Percentiles rank a stretch among this genome's conserved stretches.
Evolutionary conservation across 2,329 filamentous ascomycete genomes (phyloP).

Genomic region (Botrytis porri): DNA sequence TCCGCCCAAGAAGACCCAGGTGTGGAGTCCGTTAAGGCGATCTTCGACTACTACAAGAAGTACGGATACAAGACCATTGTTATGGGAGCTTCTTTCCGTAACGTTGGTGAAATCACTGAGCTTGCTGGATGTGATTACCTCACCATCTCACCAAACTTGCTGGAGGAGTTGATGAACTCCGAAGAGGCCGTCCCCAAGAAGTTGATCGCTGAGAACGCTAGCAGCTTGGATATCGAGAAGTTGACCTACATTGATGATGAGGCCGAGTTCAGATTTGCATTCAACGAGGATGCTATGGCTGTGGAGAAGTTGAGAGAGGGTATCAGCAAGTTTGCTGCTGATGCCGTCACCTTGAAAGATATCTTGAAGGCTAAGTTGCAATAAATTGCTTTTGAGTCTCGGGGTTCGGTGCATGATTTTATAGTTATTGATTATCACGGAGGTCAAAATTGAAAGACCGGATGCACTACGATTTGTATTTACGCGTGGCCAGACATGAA

Average conservation of each 20-base stretch:
- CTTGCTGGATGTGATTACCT: slow-evolving; percentile 98
- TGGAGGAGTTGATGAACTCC: slow-evolving; percentile 92
- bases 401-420: neutral
- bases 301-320: slow-evolving; percentile 99
- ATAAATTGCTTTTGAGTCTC: slow-evolving; percentile 14
- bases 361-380: slow-evolving; percentile 83
- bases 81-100: slow-evolving; percentile 99
- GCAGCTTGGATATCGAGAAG: slow-evolving; percentile 75
- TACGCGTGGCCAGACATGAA: neutral
- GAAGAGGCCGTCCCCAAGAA: slow-evolving; percentile 82
- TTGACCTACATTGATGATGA: slow-evolving; percentile 89
- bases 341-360: slow-evolving; percentile 89
- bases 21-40: slow-evolving; percentile 87
- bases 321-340: slow-evolving; percentile 98
- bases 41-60: slow-evolving; percentile 99
- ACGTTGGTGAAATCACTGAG: slow-evolving; percentile 94
- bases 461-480: neutral
- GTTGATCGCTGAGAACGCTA: slow-evolving; percentile 69
- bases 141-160: slow-evolving; percentile 94
- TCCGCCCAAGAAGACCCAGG: slow-evolving; percentile 86
- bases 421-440: slow-evolving; percentile 3
- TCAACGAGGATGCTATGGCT: slow-evolving; percentile 99
- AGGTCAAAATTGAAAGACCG: slow-evolving; percentile 13
- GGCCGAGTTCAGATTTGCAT: slow-evolving; percentile 91
- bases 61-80: slow-evolving; percentile 98